Base-by-base conservation (phyloP, 345 rosid genomes). In the Cardamine chenopodiifolia region DNA sequence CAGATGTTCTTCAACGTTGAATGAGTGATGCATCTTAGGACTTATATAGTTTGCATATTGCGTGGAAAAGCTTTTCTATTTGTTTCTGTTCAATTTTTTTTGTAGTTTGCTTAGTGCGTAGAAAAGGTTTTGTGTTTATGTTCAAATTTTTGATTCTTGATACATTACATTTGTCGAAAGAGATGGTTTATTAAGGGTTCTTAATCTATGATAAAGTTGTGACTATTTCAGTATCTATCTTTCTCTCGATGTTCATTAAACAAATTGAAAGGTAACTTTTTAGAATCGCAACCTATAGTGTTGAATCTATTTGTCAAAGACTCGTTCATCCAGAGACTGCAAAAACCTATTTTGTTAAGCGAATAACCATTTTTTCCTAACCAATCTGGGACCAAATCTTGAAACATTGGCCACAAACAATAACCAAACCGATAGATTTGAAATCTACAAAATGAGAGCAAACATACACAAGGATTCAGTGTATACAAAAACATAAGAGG, bases 401-500 rank as follows among this genome's bases (percentile, higher is more conserved):
- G 20, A 54, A 73, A 55, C 71, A 55, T 4, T 9, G 18, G 19
- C 52, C 18, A 22, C 57, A 54, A 32, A 32, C 19, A 10, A 50
- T 26, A 17, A 73, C 29, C 59, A 65, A 66, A 59, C 45, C 3
- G 1, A 50, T 37, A 9, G 73, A 19, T 45, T 37, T 39, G 35
- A 59, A 56, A 49, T 50, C 1, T 7, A 50, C 5, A 31, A 69
- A 25, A 25, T 3, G 26, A 45, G 50, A 14, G 45, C 19, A 60
- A 52, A 22, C 39, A 69, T 55, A 54, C 19, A 70, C 47, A 62
- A 63, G 8, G 45, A 56, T 55, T 3, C 66, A 70, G 17, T 47
- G 61, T 28, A 63, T 20, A 62, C 45, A 76, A 42, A 52, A 76
- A 13, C 42, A 47, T 23, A 44, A 44, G 62, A 60, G 62, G 28